Evolutionary conservation across 768 basidiomycete genomes (phyloP).

Genomic region (Rhizopogon sp.): DNA sequence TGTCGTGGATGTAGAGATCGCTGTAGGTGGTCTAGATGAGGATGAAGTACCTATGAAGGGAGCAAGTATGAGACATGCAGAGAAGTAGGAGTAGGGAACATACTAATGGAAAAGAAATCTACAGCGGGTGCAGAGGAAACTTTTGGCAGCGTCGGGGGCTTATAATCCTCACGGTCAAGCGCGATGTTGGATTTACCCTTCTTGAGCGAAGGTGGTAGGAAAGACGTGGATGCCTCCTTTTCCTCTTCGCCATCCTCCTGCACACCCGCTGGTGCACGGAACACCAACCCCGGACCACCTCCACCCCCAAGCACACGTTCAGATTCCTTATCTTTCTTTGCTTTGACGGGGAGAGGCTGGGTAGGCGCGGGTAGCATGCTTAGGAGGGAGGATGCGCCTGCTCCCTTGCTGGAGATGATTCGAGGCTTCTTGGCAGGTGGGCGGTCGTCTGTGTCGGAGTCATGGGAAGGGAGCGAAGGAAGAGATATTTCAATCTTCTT

Average conservation of each 20-base stretch:
- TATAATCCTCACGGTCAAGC: constrained; percentile 33
- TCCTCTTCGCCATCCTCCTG: constrained; percentile 11
- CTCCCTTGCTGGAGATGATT: constrained; percentile 31
- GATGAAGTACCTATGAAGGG: constrained; percentile 17
- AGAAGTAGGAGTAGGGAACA: constrained; percentile 11
- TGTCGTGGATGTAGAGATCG: constrained; percentile 4
- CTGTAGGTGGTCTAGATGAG: constrained; percentile 1
- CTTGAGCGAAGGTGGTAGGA: constrained; percentile 54
- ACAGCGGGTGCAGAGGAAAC: constrained; percentile 31
- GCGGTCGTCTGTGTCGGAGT: constrained; percentile 40
- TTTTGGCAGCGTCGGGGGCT: constrained; percentile 6
- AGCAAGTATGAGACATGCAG: not conserved
- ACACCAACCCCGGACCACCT: constrained; percentile 55
- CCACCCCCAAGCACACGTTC: constrained; percentile 65
- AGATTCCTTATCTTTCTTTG: constrained; percentile 29
- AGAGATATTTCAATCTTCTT: constrained; percentile 39
- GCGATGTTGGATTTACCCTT: constrained; percentile 60
- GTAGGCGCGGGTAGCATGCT: constrained; percentile 77
- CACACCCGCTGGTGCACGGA: constrained; percentile 33
- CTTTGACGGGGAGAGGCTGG: constrained; percentile 36
- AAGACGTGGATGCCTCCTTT: constrained; percentile 36
- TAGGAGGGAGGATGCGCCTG: constrained; percentile 60
- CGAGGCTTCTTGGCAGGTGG: constrained; percentile 59
- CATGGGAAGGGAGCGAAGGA: constrained; percentile 23
- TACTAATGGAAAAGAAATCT: constrained; percentile 71